Evolutionary conservation across 2,329 filamentous ascomycete genomes (phyloP), one percentile per base, ranked within the genome.

Genomic region (Diaporthe helianthi): DNA sequence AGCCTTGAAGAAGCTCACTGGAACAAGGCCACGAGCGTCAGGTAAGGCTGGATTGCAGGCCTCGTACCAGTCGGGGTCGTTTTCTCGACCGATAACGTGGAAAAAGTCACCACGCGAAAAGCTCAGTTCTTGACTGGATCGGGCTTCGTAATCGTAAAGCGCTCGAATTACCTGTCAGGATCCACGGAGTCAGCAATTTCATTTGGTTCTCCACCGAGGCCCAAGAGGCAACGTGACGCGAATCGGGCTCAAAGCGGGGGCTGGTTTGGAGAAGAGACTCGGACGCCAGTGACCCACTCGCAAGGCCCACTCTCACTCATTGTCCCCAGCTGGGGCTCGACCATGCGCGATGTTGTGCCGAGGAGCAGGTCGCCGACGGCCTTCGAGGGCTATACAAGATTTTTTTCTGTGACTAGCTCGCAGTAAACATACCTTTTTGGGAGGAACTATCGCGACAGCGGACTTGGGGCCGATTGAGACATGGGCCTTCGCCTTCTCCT

Each of bases 101-200:
- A 99, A 96, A 81, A 98, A 99, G 80, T 99, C 96, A 77, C 96
- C 96, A 78, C 93, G 92, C 73, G 91, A 93, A 82, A 99, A 99
- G 78, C 92, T 91, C 76, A 99, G 86, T 83, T 97, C 91, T 79
- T 95, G 91, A 65, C 83, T 82, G 71, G 89, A 89, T 76, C 91
- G 87, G 70, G 94, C 92, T 76, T 91, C 87, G 82, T 97, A 97
- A 80, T 97, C 93, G 86, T 97, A 97, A 70, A 98, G 90, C 36
- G 96, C 96, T 84, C 95, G 94, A 80, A 99, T 99, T 71, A 99
- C 94, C 94, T 98, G 76, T 29, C 36, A 29, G 15, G 69, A 31
- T 44, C 69, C 58, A 71, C 52, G 13, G 51, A 46, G 72, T 78
- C 72, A 78, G 75, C 71, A 58, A 71, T 64, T 52, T 54, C 63